Percentiles rank a stretch among this genome's conserved stretches.
Evolutionary conservation across 495 filamentous ascomycete genomes (phyloP).

Genomic region (Xylaria longipes): DNA sequence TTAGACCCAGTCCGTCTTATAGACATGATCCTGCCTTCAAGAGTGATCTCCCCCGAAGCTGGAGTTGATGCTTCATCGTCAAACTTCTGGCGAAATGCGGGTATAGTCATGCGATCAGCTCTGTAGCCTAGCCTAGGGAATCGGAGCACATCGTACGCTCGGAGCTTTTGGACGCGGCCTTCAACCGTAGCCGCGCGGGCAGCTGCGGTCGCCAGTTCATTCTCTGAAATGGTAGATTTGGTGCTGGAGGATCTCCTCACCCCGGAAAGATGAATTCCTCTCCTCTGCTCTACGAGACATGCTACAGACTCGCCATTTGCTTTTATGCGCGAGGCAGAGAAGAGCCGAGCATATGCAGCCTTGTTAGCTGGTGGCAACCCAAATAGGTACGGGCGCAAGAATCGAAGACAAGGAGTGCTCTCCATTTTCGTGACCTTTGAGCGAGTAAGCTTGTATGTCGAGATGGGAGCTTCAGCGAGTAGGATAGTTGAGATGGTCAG

Average conservation of each 20-base stretch:
- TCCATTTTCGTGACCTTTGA: conserved; percentile 44
- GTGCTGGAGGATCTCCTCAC: not conserved
- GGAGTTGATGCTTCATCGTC: conserved; percentile 31
- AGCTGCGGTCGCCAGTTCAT: conserved; percentile 19
- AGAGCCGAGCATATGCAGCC: conserved; percentile 34
- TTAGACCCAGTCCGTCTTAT: conserved; percentile 61
- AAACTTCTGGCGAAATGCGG: conserved; percentile 49
- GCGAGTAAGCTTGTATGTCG: conserved; percentile 22
- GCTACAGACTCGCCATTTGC: conserved; percentile 13
- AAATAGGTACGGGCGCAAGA: conserved; percentile 61
- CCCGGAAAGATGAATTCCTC: not conserved
- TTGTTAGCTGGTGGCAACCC: conserved; percentile 40
- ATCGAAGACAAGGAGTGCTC: conserved; percentile 46
- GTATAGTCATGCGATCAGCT: conserved; percentile 43
- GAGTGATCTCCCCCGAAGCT: conserved; percentile 48
- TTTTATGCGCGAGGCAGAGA: conserved; percentile 25
- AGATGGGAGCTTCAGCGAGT: not conserved
- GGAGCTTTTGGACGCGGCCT: conserved; percentile 35
- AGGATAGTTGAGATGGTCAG: conserved; percentile 41
- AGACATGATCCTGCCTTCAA: conserved; percentile 55
- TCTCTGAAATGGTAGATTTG: not conserved
- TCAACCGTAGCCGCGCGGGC: conserved; percentile 25
- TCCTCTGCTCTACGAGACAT: conserved; percentile 16
- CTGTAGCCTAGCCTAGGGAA: conserved; percentile 45
- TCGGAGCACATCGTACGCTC: conserved; percentile 44